phyloP scores from a whole-genome alignment of 2,329 filamentous ascomycete species.

The Metarhizium robertsii region DNA sequence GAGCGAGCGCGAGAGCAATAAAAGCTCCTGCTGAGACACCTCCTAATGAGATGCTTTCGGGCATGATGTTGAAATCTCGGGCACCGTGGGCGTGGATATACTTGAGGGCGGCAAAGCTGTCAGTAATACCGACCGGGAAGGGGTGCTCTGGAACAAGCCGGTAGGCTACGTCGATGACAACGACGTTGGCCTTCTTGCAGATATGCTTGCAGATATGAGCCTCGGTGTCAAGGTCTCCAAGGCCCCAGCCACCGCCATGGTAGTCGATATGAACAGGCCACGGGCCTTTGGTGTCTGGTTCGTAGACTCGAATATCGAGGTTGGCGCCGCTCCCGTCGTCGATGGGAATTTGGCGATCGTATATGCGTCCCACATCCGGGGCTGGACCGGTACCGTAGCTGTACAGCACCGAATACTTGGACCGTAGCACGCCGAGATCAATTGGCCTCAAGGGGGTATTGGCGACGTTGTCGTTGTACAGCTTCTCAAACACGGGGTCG shows the following conservation, averaged over 20 bases:
- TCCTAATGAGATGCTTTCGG: slow-evolving; percentile 30
- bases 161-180: slow-evolving; percentile 42
- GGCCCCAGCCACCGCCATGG: slow-evolving; percentile 40
- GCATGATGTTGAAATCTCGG: slow-evolving; percentile 26
- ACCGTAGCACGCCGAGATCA: slow-evolving; percentile 27
- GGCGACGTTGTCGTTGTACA: slow-evolving; percentile 37
- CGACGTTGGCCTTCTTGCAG: slow-evolving; percentile 31
- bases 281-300: slow-evolving; percentile 27
- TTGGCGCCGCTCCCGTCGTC: slow-evolving; percentile 17
- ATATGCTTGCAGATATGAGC: slow-evolving; percentile 38
- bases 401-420: slow-evolving; percentile 34
- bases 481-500: slow-evolving; percentile 35
- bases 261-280: slow-evolving; percentile 40
- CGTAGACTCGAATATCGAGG: slow-evolving; percentile 32
- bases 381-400: slow-evolving; percentile 33
- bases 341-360: slow-evolving; percentile 25
- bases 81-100: slow-evolving; percentile 26
- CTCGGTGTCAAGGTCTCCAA: slow-evolving; percentile 41
- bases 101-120: slow-evolving; percentile 36
- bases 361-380: slow-evolving; percentile 28
- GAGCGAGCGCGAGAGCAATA: slow-evolving; percentile 27
- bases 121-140: slow-evolving; percentile 38
- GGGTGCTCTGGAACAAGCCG: slow-evolving; percentile 39
- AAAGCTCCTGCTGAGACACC: slow-evolving; percentile 36
- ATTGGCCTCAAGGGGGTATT: slow-evolving; percentile 29